A percentile compares a stretch with the other conserved stretches of the same genome.
Evolutionary conservation across 352 stramenopile species (phyloP).

Genomic region (Pythium angustatum): DNA sequence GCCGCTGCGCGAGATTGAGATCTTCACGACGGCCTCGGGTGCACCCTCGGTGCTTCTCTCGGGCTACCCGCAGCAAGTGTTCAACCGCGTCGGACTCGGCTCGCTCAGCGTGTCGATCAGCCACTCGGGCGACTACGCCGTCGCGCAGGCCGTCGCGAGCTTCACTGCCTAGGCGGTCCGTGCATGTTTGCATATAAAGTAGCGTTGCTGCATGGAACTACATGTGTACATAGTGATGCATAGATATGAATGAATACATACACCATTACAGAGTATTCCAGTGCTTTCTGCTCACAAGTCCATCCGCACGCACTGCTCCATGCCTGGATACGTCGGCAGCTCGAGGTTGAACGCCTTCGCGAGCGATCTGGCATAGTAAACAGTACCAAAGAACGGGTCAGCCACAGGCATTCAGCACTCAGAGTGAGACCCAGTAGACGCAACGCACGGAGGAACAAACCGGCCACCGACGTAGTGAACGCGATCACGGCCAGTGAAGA

Average conservation of each 20-base stretch:
- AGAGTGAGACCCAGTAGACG: background rate
- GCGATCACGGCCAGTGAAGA: slow-evolving; percentile 78
- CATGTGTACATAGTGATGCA: slow-evolving; percentile 4
- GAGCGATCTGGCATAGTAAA: slow-evolving; percentile 44
- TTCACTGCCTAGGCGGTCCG: slow-evolving; percentile 38
- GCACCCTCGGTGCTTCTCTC: slow-evolving; percentile 39
- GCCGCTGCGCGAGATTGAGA: slow-evolving; percentile 83
- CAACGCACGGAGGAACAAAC: slow-evolving; percentile 89
- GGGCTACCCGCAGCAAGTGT: slow-evolving; percentile 52
- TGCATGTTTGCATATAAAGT: slow-evolving; percentile 7
- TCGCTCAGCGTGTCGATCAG: slow-evolving; percentile 88
- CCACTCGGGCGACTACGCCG: slow-evolving; percentile 87
- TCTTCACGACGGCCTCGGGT: slow-evolving; percentile 77
- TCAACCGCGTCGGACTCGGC: slow-evolving; percentile 69
- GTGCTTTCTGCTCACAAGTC: slow-evolving; percentile 11
- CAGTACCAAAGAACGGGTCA: background rate
- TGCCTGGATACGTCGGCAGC: slow-evolving; percentile 54
- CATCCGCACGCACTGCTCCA: slow-evolving; percentile 68
- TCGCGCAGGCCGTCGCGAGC: slow-evolving; percentile 80
- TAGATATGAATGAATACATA: slow-evolving; percentile 35
- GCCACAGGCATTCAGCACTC: background rate
- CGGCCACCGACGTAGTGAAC: slow-evolving; percentile 97
- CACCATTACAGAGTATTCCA: slow-evolving; percentile 14
- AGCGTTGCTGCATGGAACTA: background rate
- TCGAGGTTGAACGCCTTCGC: slow-evolving; percentile 67